Base-by-base conservation (phyloP, 1,139 yeast genomes). In the Wickerhamomyces sp. region DNA sequence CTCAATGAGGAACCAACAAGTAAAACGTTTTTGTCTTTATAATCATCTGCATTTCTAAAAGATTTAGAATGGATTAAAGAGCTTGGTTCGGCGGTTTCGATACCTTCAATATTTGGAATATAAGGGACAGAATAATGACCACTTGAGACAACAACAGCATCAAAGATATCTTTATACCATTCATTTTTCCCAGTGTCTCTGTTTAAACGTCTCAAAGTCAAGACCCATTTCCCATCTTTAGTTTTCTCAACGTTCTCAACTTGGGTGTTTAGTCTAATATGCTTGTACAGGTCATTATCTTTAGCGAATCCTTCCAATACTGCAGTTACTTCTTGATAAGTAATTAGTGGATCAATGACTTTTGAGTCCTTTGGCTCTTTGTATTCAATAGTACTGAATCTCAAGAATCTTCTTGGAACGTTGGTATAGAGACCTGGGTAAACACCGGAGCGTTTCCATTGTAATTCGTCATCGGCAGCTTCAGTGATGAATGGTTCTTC, bases 1-100 rank as follows among this genome's bases (percentile, higher is more conserved):
- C 77, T 71, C 36, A 77, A 65, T 36, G 77, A 70, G 0, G 79
- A 76, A 3, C 82, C 83, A 39, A 78, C 68, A 35, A 77, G 64
- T 44, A 78, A 58, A 5, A 76, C 73, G 26, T 68, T 68, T 53
- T 75, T 67, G 44, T 65, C 67, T 31, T 59, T 59, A 45, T 72
- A 54, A 48, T 66, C 39, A 55, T 65, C 44, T 1, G 63, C 58
- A 7, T 52, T 52, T 41, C 65, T 50, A 45, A 61, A 73, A 48
- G 69, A 66, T 52, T 73, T 75, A 37, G 79, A 67, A 58, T 76
- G 75, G 46, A 67, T 63, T 3, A 75, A 56, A 6, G 62, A 52
- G 11, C 62, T 63, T 4, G 76, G 76, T 47, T 59, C 57, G 35
- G 60, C 59, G 4, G 60, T 55, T 44, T 63, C 66, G 44, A 76